Evolutionary conservation across 345 rosid genomes (phyloP), one percentile per base, ranked within the genome.

Genomic region (Camelina hispida): DNA sequence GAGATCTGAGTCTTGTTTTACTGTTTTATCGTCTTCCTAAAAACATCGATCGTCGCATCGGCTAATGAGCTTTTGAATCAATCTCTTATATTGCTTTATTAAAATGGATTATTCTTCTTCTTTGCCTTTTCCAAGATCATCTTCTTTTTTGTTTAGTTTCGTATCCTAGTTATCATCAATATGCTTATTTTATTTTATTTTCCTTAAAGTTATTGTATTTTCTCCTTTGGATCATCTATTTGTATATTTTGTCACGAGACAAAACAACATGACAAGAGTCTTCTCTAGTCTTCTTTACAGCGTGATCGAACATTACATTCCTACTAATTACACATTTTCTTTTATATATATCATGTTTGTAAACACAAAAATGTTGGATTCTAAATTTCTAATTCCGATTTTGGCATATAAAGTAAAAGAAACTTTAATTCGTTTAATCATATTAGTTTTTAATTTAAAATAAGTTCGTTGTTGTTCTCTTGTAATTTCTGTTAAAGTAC

Each of bases 21-120:
- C 65, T 57, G 74, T 46, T 69, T 69, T 44, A 57, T 46, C 56
- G 15, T 44, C 56, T 69, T 57, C 56, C 34, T 69, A 44, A 54
- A 57, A 17, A 6, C 37, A 34, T 34, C 56, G 4, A 28, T 43
- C 10, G 15, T 43, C 10, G 20, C 55, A 69, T 56, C 54, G 73
- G 18, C 32, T 7, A 56, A 30, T 69, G 64, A 68, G 72, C 62
- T 59, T 35, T 13, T 66, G 23, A 23, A 44, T 25, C 38, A 38
- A 16, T 51, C 23, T 25, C 42, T 57, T 57, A 42, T 4, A 34
- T 34, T 34, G 37, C 37, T 34, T 34, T 34, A 34, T 34, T 47
- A 47, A 14, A 20, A 22, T 52, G 30, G 48, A 67, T 32, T 23
- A 38, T 68, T 32, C 15, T 69, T 42, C 57, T 25, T 28, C 30